A percentile compares a stretch with the other conserved stretches of the same genome.
Conservation (phyloP, 2,329 filamentous ascomycete genomes). For the Fusarium tricinctum region DNA sequence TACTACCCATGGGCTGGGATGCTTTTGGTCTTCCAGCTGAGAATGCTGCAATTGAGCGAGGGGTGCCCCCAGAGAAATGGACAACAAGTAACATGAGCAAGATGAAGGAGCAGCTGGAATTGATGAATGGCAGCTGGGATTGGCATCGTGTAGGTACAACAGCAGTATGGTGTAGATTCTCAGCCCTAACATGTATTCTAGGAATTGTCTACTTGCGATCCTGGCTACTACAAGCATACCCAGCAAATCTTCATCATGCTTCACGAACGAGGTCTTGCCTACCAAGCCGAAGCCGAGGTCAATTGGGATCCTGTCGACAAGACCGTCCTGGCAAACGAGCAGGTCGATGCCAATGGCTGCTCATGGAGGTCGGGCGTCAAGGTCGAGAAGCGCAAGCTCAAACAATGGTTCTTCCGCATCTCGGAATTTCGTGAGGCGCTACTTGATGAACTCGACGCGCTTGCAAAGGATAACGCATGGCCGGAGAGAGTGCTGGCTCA, state of each 20-base stretch:
- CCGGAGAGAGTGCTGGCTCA: slow-evolving; percentile 85
- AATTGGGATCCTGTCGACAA: slow-evolving; percentile 93
- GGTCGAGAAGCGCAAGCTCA: slow-evolving; percentile 82
- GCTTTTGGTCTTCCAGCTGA: slow-evolving; percentile 92
- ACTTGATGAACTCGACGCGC: slow-evolving; percentile 76
- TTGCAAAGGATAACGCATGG: slow-evolving; percentile 77
- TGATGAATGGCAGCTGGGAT: slow-evolving; percentile 86
- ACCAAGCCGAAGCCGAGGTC: slow-evolving; percentile 85
- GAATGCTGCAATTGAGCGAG: slow-evolving; percentile 88
- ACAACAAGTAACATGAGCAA: slow-evolving; percentile 82
- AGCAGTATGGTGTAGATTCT: too few species aligned
- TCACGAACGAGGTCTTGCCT: slow-evolving; percentile 80
- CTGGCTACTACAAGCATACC: slow-evolving; percentile 89
- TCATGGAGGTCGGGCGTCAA: slow-evolving; percentile 91
- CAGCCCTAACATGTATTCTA: slow-evolving; percentile 54
- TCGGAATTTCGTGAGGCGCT: slow-evolving; percentile 82
- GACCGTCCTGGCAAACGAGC: slow-evolving; percentile 92
- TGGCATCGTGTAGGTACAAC: slow-evolving; percentile 79
- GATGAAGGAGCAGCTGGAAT: slow-evolving; percentile 85
- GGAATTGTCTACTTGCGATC: slow-evolving; percentile 88
- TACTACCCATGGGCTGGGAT: slow-evolving; percentile 96
- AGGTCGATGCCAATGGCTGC: slow-evolving; percentile 86
- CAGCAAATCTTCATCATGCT: slow-evolving; percentile 87
- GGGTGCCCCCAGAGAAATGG: slow-evolving; percentile 83
- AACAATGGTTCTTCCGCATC: slow-evolving; percentile 92